Conservation (phyloP, 106 monocot genomes). For the Acanthochlamys bracteata region DNA sequence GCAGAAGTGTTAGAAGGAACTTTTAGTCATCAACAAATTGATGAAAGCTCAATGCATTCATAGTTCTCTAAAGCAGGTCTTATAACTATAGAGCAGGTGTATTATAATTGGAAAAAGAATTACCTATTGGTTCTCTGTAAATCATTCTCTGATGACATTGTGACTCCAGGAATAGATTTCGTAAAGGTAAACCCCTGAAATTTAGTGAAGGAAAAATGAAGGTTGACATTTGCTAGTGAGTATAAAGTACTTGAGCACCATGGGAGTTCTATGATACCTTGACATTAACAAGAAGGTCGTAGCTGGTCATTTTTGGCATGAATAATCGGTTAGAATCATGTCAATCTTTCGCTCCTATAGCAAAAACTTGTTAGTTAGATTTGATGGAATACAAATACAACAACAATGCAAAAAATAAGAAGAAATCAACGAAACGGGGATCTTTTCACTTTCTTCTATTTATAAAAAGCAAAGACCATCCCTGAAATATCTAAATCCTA, state of each 20-base stretch:
- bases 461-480: not conserved
- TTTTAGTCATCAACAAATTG: not conserved
- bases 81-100: not conserved
- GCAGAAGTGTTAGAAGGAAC: too few relatives aligned
- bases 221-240: not conserved
- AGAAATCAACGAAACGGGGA: not conserved
- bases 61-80: not conserved
- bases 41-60: not conserved
- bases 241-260: not conserved
- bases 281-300: slow-evolving; percentile 4
- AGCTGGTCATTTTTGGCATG: slow-evolving; percentile 11
- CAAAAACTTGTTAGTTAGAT: not conserved
- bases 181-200: slow-evolving; percentile 39
- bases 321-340: slow-evolving; percentile 6
- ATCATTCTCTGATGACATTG: slow-evolving; percentile 90
- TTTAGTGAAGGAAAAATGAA: not conserved
- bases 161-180: slow-evolving; percentile 58
- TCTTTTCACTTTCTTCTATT: not conserved
- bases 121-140: slow-evolving; percentile 84
- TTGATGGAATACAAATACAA: not conserved
- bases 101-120: not conserved
- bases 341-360: slow-evolving; percentile 1
- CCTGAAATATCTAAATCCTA: too few relatives aligned
- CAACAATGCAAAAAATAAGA: not conserved
- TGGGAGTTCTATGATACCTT: not conserved